These are phyloP conservation scores for Sordariomycetes sp. DNA, from an alignment of 2,329 filamentous ascomycete genomes.

Conservation along the genomic window DNA sequence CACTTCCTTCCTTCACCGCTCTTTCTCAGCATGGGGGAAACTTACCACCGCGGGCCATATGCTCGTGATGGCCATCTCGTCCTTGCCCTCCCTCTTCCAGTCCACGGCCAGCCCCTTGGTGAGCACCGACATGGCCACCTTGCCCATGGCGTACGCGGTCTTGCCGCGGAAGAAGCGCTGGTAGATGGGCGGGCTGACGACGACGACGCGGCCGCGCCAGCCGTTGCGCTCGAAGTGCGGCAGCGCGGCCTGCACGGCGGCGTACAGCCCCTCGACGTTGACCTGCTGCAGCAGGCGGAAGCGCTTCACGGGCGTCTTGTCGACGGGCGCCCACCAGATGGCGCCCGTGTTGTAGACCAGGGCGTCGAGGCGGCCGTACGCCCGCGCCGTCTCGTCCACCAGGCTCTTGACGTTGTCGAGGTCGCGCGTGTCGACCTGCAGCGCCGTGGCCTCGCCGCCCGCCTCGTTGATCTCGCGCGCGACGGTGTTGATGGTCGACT, in stretches of 20 bases:
- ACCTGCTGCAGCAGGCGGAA: conserved; percentile 70
- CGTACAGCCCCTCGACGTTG: conserved; percentile 69
- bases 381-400: conserved; percentile 46
- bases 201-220: conserved; percentile 53
- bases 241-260: conserved; percentile 54
- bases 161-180: conserved; percentile 77
- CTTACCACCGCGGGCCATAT: conserved; percentile 71
- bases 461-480: conserved; percentile 58
- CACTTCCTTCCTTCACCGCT: background rate
- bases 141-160: conserved; percentile 71
- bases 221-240: conserved; percentile 47
- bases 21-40: conserved; percentile 7
- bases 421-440: conserved; percentile 61
- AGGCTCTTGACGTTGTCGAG: conserved; percentile 49
- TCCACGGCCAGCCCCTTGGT: conserved; percentile 79
- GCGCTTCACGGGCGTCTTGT: conserved; percentile 62
- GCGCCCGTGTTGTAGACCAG: conserved; percentile 77
- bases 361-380: conserved; percentile 57
- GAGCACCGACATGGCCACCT: conserved; percentile 72
- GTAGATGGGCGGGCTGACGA: conserved; percentile 79
- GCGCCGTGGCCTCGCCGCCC: conserved; percentile 52
- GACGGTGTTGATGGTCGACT: conserved; percentile 74
- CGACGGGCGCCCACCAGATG: conserved; percentile 73
- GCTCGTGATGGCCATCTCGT: conserved; percentile 65
- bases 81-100: conserved; percentile 53